Base-by-base conservation (phyloP, 495 filamentous ascomycete species). In the Penicillium parvum region DNA sequence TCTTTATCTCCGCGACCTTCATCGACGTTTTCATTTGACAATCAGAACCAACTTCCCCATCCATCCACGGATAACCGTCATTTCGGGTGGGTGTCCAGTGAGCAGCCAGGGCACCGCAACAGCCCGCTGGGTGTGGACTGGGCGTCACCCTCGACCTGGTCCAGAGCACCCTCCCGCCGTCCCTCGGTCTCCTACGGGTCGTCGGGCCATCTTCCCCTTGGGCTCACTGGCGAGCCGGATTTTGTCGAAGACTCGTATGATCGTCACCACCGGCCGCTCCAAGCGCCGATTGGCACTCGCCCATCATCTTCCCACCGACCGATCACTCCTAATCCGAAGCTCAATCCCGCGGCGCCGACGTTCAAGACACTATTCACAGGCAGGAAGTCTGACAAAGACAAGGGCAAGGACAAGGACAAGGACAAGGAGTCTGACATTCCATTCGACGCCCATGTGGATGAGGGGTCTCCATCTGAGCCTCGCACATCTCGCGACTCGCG, bases 1-100 rank as follows among this genome's bases (percentile, higher is more conserved):
- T 76, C 82, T 10, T 71, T 83, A 37, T 88, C 85, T 25, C 84
- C 86, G 2, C 72, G 88, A 18, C 87, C 88, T 17, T 77, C 83
- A 2, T 91, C 88, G 10, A 86, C 85, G 19, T 83, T 86, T 6
- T 90, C 87, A 0, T 82, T 82, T 37, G 88, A 92, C 37, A 76
- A 77, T 26, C 57, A 65, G 23, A 76, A 78, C 37, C 57, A 67
- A 27, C 72, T 91, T 32, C 84, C 86, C 1, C 77, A 86, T 43
- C 88, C 88, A 1, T 91, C 88, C 2, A 88, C 83, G 7, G 88
- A 92, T 32, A 86, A 82, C 19, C 77, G 75, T 28, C 77, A 79
- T 21, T 83, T 84, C 48, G 79, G 80, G 1, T 83, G 82, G 81
- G 75, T 76, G 3, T 69, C 73, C 6, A 61, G 64, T 7, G 76